A percentile compares a stretch with the other conserved stretches of the same genome.
These are phyloP conservation scores for Vicia sativa DNA, from an alignment of 306 rosid species.

Conservation along the genomic window DNA sequence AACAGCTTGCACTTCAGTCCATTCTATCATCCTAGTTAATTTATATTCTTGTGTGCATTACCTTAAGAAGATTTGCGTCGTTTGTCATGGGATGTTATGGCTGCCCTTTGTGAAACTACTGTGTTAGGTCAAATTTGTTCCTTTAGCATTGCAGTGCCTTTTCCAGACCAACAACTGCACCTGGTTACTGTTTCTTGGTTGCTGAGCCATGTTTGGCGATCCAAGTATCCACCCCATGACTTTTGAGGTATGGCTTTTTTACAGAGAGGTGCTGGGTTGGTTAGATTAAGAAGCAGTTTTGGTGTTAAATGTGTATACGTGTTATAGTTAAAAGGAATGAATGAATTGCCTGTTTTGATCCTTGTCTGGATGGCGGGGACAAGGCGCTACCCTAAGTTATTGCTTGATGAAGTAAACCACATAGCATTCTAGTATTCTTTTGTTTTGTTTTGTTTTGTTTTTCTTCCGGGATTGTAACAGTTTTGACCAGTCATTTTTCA, in stretches of 20 bases:
- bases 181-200: conserved; percentile 38
- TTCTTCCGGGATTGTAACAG: conserved; percentile 33
- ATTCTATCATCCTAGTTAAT: conserved; percentile 70
- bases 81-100: conserved; percentile 40
- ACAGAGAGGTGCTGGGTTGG: conserved; percentile 36
- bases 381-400: conserved; percentile 35
- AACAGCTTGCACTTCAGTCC: conserved; percentile 89
- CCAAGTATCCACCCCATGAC: conserved; percentile 32
- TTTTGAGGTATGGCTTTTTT: conserved; percentile 34
- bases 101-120: conserved; percentile 42
- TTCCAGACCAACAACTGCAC: conserved; percentile 39
- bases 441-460: not conserved
- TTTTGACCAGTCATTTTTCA: conserved; percentile 45
- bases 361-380: conserved; percentile 42
- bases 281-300: conserved; percentile 42
- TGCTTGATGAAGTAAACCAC: conserved; percentile 34
- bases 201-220: conserved; percentile 40
- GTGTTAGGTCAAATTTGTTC: conserved; percentile 37
- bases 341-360: conserved; percentile 24
- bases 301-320: conserved; percentile 45
- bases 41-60: conserved; percentile 29
- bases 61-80: conserved; percentile 22
- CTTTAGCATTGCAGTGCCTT: conserved; percentile 33
- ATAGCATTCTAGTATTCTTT: conserved; percentile 29
- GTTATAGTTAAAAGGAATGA: conserved; percentile 14